phyloP scores from a whole-genome alignment of 257 asterid genomes.

The Parsonsia alboflavescens region DNA sequence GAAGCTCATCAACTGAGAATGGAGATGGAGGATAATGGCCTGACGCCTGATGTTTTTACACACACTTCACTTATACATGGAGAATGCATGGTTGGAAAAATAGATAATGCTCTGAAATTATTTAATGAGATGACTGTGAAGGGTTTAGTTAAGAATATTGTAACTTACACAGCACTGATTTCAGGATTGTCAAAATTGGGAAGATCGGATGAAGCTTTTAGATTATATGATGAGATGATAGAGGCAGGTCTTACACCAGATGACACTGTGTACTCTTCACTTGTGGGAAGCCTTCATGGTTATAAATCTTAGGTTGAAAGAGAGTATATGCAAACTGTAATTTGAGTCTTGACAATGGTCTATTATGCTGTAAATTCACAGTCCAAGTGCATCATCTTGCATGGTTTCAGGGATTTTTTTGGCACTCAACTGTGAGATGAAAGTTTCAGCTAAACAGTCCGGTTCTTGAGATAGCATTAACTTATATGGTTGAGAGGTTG shows the following conservation, averaged over 20 bases:
- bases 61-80: conserved; percentile 73
- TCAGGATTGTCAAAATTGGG: conserved; percentile 69
- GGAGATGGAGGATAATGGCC: conserved; percentile 50
- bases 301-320: conserved; percentile 15
- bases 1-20: conserved; percentile 33
- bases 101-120: conserved; percentile 52
- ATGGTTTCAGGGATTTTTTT: too few relatives aligned
- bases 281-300: conserved; percentile 82
- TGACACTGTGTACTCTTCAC: conserved; percentile 58
- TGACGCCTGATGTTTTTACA: conserved; percentile 58
- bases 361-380: not conserved
- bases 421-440: not conserved
- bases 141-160: conserved; percentile 42
- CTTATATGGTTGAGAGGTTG: not conserved
- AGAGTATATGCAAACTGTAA: not conserved
- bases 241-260: conserved; percentile 61
- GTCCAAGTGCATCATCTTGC: not conserved
- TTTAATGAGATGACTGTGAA: conserved; percentile 50
- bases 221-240: conserved; percentile 75
- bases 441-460: not conserved
- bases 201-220: conserved; percentile 79
- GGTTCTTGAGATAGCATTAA: not conserved
- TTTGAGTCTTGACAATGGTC: too few relatives aligned
- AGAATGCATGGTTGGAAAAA: conserved; percentile 54
- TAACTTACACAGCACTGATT: conserved; percentile 60